Conservation (phyloP, 495 filamentous ascomycete species). For the Penicillium psychrofluorescens region DNA sequence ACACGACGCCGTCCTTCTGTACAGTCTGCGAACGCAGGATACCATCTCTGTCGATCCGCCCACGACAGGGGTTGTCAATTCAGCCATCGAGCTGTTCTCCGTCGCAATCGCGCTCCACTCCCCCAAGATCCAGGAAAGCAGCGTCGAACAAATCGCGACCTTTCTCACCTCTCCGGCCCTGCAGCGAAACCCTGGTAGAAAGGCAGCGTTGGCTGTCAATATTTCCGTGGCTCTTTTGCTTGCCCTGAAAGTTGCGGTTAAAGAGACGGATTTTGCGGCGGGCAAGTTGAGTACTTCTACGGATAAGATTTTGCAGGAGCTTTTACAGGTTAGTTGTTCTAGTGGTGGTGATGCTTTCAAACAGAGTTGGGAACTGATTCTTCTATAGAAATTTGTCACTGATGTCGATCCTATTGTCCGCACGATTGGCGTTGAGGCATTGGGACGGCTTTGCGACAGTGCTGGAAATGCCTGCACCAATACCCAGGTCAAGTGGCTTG, state of each 20-base stretch:
- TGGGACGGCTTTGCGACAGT: constrained; percentile 85
- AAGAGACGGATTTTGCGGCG: constrained; percentile 62
- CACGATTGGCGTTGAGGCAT: constrained; percentile 73
- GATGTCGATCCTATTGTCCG: constrained; percentile 81
- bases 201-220: constrained; percentile 85
- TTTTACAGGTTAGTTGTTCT: constrained; percentile 51
- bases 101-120: constrained; percentile 82
- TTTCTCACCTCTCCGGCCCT: constrained; percentile 72
- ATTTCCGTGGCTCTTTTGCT: constrained; percentile 74
- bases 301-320: constrained; percentile 80
- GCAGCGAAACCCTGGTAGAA: constrained; percentile 81
- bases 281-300: constrained; percentile 73
- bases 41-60: constrained; percentile 66
- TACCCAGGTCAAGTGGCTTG: constrained; percentile 80
- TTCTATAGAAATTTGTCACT: constrained; percentile 57
- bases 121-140: constrained; percentile 88
- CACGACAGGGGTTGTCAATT: constrained; percentile 86
- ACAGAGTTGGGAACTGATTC: background rate
- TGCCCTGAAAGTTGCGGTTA: constrained; percentile 74
- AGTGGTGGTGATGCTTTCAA: background rate
- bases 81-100: constrained; percentile 87
- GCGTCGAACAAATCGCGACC: constrained; percentile 84
- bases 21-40: constrained; percentile 46
- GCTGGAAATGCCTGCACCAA: constrained; percentile 86
- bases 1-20: constrained; percentile 81